These are phyloP conservation scores for Hypoxylon cercidicola DNA, from an alignment of 495 filamentous ascomycete genomes.

Conservation along the genomic window DNA sequence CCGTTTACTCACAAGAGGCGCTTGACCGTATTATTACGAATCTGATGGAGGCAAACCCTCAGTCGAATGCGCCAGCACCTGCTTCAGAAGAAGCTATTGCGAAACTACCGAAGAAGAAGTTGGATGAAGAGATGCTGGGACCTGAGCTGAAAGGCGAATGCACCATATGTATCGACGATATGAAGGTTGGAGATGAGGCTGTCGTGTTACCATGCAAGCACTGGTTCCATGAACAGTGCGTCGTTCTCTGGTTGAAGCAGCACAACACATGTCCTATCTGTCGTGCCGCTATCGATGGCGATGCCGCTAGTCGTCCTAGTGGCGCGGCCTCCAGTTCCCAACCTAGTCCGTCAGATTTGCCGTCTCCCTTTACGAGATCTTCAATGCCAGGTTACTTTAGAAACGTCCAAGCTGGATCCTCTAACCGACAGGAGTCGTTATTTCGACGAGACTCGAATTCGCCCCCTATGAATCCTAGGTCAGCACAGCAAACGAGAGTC, in stretches of 20 bases:
- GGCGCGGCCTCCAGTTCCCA: conserved; percentile 25
- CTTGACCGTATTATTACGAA: conserved; percentile 88
- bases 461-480: conserved; percentile 27
- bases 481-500: conserved; percentile 30
- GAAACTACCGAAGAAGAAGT: conserved; percentile 72
- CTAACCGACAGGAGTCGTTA: conserved; percentile 13
- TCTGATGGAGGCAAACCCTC: conserved; percentile 82
- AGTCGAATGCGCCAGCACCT: conserved; percentile 82
- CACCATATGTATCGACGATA: conserved; percentile 92
- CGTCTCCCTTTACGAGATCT: conserved; percentile 28
- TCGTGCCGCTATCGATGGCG: conserved; percentile 73
- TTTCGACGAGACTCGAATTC: conserved; percentile 32
- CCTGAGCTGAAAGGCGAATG: conserved; percentile 75
- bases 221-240: conserved; percentile 88
- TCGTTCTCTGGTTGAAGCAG: conserved; percentile 81
- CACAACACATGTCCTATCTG: conserved; percentile 94
- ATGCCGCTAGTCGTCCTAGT: conserved; percentile 33
- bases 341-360: conserved; percentile 4
- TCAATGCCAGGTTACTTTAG: conserved; percentile 25
- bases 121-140: conserved; percentile 73
- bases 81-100: conserved; percentile 79
- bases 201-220: conserved; percentile 86
- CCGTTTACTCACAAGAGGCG: conserved; percentile 91
- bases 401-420: conserved; percentile 22
- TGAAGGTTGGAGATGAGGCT: conserved; percentile 78